These are phyloP conservation scores for Drechslerella dactyloides DNA, from an alignment of 2,329 filamentous ascomycete genomes.

Conservation along the genomic window DNA sequence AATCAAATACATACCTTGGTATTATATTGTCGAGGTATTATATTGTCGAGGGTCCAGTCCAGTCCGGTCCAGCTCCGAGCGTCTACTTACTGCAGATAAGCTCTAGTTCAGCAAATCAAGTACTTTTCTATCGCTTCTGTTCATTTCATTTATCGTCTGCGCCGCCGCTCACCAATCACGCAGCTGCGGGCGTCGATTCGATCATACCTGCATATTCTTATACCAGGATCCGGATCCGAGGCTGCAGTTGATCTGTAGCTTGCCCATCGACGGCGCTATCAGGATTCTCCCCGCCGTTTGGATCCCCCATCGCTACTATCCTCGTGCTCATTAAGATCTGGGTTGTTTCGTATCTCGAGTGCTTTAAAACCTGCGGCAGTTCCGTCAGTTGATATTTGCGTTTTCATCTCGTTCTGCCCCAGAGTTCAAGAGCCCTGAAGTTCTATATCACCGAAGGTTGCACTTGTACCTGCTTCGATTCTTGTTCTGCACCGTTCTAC, in stretches of 20 bases:
- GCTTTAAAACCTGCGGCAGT: no score
- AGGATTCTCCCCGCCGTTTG: neutral
- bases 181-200: slow-evolving; percentile 6
- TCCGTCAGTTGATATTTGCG: no score
- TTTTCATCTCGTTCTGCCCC: no score
- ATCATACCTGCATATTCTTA: slow-evolving; percentile 5
- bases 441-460: neutral
- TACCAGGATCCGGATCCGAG: slow-evolving; percentile 6
- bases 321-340: neutral
- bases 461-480: neutral
- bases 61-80: neutral
- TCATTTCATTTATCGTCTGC: slow-evolving; percentile 3
- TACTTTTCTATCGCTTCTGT: neutral
- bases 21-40: neutral
- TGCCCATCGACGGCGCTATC: neutral
- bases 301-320: neutral
- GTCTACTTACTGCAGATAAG: slow-evolving; percentile 8
- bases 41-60: no score
- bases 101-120: neutral
- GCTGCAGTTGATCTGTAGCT: neutral
- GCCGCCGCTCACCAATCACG: slow-evolving; percentile 2
- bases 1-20: neutral
- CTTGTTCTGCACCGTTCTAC: neutral
- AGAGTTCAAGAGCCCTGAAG: no score
- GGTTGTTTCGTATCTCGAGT: no score